Evolutionary conservation across 2,329 filamentous ascomycete species (phyloP).

Genomic region (Furcasterigmium furcatum): DNA sequence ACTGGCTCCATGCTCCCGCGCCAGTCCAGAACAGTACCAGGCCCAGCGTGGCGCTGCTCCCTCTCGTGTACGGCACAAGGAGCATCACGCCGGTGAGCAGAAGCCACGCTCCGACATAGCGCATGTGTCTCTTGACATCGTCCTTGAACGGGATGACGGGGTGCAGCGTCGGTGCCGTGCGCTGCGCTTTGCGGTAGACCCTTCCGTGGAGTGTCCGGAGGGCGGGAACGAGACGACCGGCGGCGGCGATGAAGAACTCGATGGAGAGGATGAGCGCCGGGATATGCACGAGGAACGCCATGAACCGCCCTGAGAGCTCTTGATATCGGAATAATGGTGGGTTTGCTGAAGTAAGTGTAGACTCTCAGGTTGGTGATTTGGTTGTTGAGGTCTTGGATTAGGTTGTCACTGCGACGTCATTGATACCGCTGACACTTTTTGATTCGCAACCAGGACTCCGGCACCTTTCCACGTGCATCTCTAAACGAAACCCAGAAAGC

Average conservation of each 20-base stretch:
- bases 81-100: neutral
- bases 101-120: neutral
- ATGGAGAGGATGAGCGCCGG: neutral
- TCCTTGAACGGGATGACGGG: neutral
- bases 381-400: too few species aligned
- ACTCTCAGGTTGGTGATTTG: too few species aligned
- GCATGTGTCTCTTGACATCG: neutral
- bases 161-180: neutral
- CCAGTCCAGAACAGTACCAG: conserved; percentile 1
- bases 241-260: neutral
- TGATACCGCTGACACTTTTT: too few species aligned
- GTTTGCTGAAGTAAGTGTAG: too few species aligned
- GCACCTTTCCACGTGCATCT: too few species aligned
- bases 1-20: neutral
- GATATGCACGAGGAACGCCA: neutral
- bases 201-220: neutral
- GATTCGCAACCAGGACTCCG: too few species aligned
- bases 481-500: too few species aligned
- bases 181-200: neutral
- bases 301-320: too few species aligned
- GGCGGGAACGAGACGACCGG: neutral
- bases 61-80: neutral
- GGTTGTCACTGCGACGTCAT: too few species aligned
- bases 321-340: too few species aligned
- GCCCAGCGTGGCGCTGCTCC: neutral